These are phyloP conservation scores for Aspergillus latus DNA, from an alignment of 2,329 filamentous ascomycete genomes.

Conservation along the genomic window DNA sequence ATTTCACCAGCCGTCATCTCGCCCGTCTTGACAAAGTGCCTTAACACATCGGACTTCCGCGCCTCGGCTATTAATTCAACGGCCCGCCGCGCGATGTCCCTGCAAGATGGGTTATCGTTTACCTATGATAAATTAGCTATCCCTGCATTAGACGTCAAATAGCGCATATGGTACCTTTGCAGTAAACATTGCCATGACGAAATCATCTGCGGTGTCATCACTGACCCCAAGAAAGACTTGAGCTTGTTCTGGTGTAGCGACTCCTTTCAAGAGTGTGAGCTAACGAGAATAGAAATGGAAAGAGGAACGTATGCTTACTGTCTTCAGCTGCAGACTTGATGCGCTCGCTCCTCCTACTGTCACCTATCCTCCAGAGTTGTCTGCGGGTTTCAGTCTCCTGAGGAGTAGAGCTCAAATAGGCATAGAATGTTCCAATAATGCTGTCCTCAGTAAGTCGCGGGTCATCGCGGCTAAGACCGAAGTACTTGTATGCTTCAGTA, in stretches of 20 bases:
- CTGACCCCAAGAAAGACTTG: conserved; percentile 60
- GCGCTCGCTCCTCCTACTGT: conserved; percentile 56
- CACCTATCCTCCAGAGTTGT: conserved; percentile 61
- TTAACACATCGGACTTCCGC: conserved; percentile 56
- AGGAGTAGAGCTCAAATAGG: conserved; percentile 49
- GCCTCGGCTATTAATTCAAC: conserved; percentile 59
- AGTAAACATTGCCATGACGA: conserved; percentile 57
- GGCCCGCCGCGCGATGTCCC: conserved; percentile 55
- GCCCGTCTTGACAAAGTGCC: conserved; percentile 55
- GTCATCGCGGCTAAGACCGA: conserved; percentile 54
- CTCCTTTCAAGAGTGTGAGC: conserved; percentile 33
- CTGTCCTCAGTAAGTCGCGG: conserved; percentile 55
- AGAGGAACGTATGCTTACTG: conserved; percentile 33
- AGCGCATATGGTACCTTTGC: conserved; percentile 49
- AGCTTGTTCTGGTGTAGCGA: conserved; percentile 65
- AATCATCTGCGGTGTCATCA: conserved; percentile 54
- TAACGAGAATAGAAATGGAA: neutral
- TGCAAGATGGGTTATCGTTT: conserved; percentile 51
- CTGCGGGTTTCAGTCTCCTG: conserved; percentile 58
- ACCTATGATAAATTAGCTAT: conserved; percentile 37
- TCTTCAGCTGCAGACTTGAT: conserved; percentile 61
- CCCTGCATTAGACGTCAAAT: neutral
- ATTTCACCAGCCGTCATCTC: conserved; percentile 52
- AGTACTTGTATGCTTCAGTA: conserved; percentile 57
- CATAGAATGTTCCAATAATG: conserved; percentile 62